phyloP scores from a whole-genome alignment of 805 yeast species.

The Teunomyces pallodes region DNA sequence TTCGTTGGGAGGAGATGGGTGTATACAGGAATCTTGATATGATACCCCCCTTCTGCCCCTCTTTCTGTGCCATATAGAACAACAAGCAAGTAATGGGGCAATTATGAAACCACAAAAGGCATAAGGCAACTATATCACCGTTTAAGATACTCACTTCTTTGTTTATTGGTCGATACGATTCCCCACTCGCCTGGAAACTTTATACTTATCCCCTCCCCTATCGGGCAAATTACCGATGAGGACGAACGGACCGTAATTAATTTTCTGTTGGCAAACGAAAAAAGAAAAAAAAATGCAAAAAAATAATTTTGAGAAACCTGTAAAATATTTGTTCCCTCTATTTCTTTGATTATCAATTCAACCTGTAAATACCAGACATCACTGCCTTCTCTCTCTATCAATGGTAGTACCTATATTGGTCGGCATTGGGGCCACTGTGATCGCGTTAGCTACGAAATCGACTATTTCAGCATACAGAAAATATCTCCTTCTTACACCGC shows the following conservation, averaged over 20 bases:
- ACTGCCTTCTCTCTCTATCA: background rate
- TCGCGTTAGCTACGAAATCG: slow-evolving; percentile 45
- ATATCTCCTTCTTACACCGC: slow-evolving; percentile 29
- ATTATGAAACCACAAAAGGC: too few species aligned
- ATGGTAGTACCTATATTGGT: slow-evolving; percentile 48
- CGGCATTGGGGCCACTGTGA: slow-evolving; percentile 54
- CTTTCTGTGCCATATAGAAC: background rate
- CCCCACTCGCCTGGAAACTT: background rate
- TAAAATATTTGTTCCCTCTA: background rate
- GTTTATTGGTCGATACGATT: background rate
- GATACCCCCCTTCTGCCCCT: background rate
- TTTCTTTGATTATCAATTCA: background rate
- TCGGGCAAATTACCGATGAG: background rate
- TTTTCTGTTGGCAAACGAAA: background rate
- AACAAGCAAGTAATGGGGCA: too few species aligned
- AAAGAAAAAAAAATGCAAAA: background rate
- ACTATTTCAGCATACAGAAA: slow-evolving; percentile 29
- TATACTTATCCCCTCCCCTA: background rate
- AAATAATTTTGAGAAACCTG: background rate
- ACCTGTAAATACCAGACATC: background rate
- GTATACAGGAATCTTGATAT: background rate
- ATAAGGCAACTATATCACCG: background rate
- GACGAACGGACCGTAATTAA: background rate
- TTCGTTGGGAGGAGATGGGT: background rate
- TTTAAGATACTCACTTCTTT: too few species aligned